Conservation (phyloP, 352 stramenopile genomes). For the Phytophthora nicotianae region DNA sequence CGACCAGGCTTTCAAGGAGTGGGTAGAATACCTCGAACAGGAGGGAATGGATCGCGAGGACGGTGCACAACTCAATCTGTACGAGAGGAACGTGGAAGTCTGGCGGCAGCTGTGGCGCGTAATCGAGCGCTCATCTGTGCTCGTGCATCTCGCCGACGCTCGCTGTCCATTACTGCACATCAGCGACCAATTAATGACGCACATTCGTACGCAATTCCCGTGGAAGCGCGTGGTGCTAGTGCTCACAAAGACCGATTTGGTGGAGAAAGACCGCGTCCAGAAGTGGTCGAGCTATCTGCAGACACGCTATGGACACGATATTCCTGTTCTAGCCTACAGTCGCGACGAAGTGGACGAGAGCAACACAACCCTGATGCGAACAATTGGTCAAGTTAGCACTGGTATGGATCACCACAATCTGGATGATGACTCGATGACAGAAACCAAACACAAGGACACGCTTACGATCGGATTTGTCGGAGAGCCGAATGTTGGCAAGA, state of each 20-base stretch:
- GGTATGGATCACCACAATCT: constrained; percentile 27
- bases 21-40: constrained; percentile 51
- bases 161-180: constrained; percentile 77
- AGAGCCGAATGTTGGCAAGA: constrained; percentile 98
- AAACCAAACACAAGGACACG: constrained; percentile 92
- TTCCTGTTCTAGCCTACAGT: constrained; percentile 81
- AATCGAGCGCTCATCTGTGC: constrained; percentile 73
- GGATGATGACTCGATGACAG: constrained; percentile 28
- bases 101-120: constrained; percentile 87
- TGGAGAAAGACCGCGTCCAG: constrained; percentile 79
- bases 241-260: constrained; percentile 99
- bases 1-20: constrained; percentile 58
- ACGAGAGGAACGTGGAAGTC: constrained; percentile 82
- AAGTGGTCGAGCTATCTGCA: constrained; percentile 94
- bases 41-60: constrained; percentile 20
- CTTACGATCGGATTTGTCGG: constrained; percentile 96
- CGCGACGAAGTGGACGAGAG: constrained; percentile 62
- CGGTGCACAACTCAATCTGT: constrained; percentile 58
- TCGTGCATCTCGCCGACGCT: constrained; percentile 78
- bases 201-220: constrained; percentile 47
- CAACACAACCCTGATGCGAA: constrained; percentile 50
- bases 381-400: constrained; percentile 44
- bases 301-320: constrained; percentile 83
- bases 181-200: constrained; percentile 65
- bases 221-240: constrained; percentile 96